These are phyloP conservation scores for Gossypium davidsonii DNA, from an alignment of 441 rosid species.

Conservation along the genomic window DNA sequence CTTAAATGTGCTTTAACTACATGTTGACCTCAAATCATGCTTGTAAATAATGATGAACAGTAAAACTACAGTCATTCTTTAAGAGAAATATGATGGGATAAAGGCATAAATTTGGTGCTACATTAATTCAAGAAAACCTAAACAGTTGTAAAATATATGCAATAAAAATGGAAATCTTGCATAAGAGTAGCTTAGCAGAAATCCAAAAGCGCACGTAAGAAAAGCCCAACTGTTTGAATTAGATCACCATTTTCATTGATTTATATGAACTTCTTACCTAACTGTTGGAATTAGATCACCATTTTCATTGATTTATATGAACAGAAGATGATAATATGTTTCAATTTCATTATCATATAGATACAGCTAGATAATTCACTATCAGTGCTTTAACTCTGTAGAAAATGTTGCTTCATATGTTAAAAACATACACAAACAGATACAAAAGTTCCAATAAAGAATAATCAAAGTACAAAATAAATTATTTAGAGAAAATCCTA, in stretches of 20 bases:
- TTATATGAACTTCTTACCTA: not conserved
- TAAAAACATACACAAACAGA: not conserved
- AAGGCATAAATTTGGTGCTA: not conserved
- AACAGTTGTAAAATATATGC: not conserved
- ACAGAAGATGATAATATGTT: not conserved
- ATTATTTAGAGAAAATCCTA: not conserved
- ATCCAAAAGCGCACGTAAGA: not conserved
- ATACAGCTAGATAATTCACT: not conserved
- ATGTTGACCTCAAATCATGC: not conserved
- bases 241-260: not conserved
- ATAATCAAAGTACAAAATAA: not conserved
- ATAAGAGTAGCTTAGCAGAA: not conserved
- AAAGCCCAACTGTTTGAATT: not conserved
- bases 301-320: not conserved
- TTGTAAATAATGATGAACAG: not conserved
- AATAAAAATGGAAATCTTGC: not conserved
- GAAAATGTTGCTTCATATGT: not conserved
- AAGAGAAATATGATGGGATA: slow-evolving; percentile 1
- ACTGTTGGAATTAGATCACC: not conserved
- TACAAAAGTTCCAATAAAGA: not conserved
- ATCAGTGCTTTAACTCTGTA: not conserved
- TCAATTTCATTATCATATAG: not conserved
- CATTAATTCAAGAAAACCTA: not conserved
- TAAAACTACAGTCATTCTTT: not conserved
- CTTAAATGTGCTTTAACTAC: not conserved